A percentile compares a stretch with the other conserved stretches of the same genome.
Conservation (phyloP, 805 yeast species). For the Lipomyces spencermartinsiae region DNA sequence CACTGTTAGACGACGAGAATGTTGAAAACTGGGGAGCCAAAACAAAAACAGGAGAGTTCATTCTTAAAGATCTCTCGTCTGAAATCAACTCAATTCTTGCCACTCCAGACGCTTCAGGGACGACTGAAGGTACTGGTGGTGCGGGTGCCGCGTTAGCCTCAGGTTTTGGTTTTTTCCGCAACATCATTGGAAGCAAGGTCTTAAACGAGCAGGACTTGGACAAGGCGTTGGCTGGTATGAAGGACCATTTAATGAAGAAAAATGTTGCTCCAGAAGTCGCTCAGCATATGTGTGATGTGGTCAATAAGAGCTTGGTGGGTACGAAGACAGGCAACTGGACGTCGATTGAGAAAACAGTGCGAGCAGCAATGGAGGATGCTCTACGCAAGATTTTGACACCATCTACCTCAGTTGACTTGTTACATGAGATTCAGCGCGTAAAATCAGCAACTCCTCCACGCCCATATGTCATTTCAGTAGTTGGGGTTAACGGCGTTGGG, state of each 20-base stretch:
- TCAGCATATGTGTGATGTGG: slow-evolving; percentile 67
- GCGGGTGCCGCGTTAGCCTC: slow-evolving; percentile 41
- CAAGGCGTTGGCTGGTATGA: slow-evolving; percentile 67
- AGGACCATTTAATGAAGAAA: slow-evolving; percentile 78
- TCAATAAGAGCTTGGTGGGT: slow-evolving; percentile 72
- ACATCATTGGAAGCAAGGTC: slow-evolving; percentile 71
- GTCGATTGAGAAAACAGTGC: slow-evolving; percentile 73
- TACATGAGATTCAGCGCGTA: slow-evolving; percentile 71
- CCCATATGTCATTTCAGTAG: slow-evolving; percentile 96
- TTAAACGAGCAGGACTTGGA: slow-evolving; percentile 68
- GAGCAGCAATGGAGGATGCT: slow-evolving; percentile 61
- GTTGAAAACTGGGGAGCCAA: slow-evolving; percentile 50
- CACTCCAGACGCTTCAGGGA: slow-evolving; percentile 32
- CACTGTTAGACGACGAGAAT: slow-evolving; percentile 45
- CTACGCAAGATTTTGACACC: slow-evolving; percentile 80
- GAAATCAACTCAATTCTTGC: slow-evolving; percentile 55
- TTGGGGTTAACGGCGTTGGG: slow-evolving; percentile 98
- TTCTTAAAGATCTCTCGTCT: slow-evolving; percentile 66
- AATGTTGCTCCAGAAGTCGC: slow-evolving; percentile 94
- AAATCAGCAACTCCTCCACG: slow-evolving; percentile 42
- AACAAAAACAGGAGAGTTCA: slow-evolving; percentile 62
- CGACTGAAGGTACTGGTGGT: slow-evolving; percentile 24
- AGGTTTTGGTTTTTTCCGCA: slow-evolving; percentile 63
- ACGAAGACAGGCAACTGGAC: slow-evolving; percentile 77
- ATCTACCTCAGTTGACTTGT: slow-evolving; percentile 82